Evolutionary conservation across 768 basidiomycete species (phyloP).

Genomic region (Austroboletus festivus): DNA sequence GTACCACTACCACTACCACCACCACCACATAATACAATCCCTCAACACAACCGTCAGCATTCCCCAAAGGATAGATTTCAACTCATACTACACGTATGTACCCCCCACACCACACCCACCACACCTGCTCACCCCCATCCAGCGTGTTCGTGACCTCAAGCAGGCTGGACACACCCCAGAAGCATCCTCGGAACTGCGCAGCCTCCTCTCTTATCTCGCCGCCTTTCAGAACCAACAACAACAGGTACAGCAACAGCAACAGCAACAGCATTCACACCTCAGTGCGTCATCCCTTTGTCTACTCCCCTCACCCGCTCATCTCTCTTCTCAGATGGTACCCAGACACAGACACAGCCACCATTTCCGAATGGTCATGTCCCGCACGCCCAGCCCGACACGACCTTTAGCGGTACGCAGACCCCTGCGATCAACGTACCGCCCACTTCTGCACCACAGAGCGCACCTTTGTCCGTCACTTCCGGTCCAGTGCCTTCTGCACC

Average conservation of each 20-base stretch:
- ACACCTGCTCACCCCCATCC: neutral
- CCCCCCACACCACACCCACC: neutral
- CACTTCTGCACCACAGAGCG: slow-evolving; percentile 28
- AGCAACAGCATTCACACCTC: slow-evolving; percentile 30
- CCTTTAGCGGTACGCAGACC: slow-evolving; percentile 24
- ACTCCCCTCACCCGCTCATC: slow-evolving; percentile 27
- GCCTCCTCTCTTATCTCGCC: slow-evolving; percentile 38
- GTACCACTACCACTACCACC: no score
- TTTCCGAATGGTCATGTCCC: slow-evolving; percentile 48
- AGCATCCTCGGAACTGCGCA: slow-evolving; percentile 41
- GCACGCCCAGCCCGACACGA: slow-evolving; percentile 14
- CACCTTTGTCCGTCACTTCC: slow-evolving; percentile 39
- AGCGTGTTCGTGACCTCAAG: slow-evolving; percentile 45
- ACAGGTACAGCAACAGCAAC: slow-evolving; percentile 23
- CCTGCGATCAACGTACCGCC: slow-evolving; percentile 24
- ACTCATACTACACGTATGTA: slow-evolving; percentile 16
- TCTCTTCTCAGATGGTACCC: slow-evolving; percentile 28
- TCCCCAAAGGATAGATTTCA: slow-evolving; percentile 27
- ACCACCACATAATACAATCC: no score
- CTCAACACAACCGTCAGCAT: slow-evolving; percentile 9
- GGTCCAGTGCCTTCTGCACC: slow-evolving; percentile 52
- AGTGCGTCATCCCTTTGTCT: slow-evolving; percentile 25
- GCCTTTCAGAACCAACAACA: slow-evolving; percentile 27
- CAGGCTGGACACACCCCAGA: slow-evolving; percentile 45
- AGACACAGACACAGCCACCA: slow-evolving; percentile 35